Conservation (phyloP, 768 basidiomycete species). For the Butyriboletus loyo region DNA sequence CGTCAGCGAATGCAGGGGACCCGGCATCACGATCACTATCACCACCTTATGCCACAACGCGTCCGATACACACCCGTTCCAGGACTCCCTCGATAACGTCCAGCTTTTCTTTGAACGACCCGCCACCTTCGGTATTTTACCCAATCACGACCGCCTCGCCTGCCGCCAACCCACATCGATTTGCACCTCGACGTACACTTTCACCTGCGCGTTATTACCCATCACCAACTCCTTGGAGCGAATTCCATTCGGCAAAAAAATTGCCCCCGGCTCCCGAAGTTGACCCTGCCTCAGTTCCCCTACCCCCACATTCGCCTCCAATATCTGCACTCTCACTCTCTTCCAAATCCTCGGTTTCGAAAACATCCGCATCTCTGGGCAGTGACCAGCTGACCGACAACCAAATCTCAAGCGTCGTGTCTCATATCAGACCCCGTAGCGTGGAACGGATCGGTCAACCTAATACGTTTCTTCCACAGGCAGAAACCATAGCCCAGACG, state of each 20-base stretch:
- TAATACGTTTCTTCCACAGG: constrained; percentile 11
- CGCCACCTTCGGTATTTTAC: constrained; percentile 38
- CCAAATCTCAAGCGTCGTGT: constrained; percentile 42
- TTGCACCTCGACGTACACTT: constrained; percentile 34
- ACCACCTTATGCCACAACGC: constrained; percentile 31
- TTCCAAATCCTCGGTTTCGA: constrained; percentile 68
- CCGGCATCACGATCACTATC: constrained; percentile 41
- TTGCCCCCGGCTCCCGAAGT: constrained; percentile 33
- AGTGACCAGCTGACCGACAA: constrained; percentile 37
- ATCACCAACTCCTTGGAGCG: constrained; percentile 26
- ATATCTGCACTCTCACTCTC: constrained; percentile 70
- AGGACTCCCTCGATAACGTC: constrained; percentile 31
- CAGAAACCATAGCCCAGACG: constrained; percentile 8
- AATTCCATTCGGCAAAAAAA: constrained; percentile 17
- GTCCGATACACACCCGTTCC: constrained; percentile 25
- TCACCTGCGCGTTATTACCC: constrained; percentile 34
- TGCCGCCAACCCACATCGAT: constrained; percentile 61
- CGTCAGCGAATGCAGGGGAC: constrained; percentile 13
- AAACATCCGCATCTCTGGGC: constrained; percentile 43
- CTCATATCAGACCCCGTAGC: constrained; percentile 39
- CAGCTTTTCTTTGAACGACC: constrained; percentile 24
- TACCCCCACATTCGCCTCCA: constrained; percentile 70
- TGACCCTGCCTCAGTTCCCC: constrained; percentile 56
- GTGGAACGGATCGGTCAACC: constrained; percentile 19
- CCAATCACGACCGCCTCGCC: constrained; percentile 56